Base-by-base conservation (phyloP, 108 stramenopile genomes). In the Skeletonema marinoi region DNA sequence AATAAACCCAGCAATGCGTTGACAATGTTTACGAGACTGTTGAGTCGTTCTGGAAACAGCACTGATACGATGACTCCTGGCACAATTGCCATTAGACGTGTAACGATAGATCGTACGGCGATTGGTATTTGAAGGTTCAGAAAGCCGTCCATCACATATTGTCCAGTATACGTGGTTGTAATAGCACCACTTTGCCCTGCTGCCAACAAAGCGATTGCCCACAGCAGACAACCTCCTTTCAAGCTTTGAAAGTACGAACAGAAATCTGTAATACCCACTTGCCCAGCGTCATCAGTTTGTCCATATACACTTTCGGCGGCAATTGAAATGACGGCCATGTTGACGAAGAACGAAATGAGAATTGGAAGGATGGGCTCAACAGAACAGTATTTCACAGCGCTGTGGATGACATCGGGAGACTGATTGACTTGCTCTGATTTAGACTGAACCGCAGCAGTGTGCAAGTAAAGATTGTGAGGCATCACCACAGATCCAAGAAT, bases 71-170 rank as follows among this genome's bases (percentile, higher is more conserved):
- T 58, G 6, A 94, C 83, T 32, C 91, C 86, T 5, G 95, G 95
- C 1, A 87, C 82, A 11, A 96, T 88, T 1, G 93, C 93, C 6
- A 91, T 83, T 48, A 90, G 51, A 14, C 94, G 85, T 6, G 93
- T 94, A 10, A 94, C 32, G 17, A 91, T 76, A 33, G 91, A 90
- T 19, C 95, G 77, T 16, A 80, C 35, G 74, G 86, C 81, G 6
- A 85, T 60, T 0, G 93, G 88, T 9, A 94, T 65, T 56, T 81
- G 76, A 5, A 96, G 64, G 36, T 93, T 66, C 63, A 94, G 66
- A 66, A 96, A 96, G 0, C 95, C 95, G 42, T 93, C 91, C 92
- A 94, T 94, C 33, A 96, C 87, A 44, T 86, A 93, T 66, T 96
- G 95, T 31, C 95, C 95, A 2, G 95, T 92, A 74, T 89, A 94